Evolutionary conservation across 164 flowering plant species (phyloP).

Genomic region (Vitis amurensis): DNA sequence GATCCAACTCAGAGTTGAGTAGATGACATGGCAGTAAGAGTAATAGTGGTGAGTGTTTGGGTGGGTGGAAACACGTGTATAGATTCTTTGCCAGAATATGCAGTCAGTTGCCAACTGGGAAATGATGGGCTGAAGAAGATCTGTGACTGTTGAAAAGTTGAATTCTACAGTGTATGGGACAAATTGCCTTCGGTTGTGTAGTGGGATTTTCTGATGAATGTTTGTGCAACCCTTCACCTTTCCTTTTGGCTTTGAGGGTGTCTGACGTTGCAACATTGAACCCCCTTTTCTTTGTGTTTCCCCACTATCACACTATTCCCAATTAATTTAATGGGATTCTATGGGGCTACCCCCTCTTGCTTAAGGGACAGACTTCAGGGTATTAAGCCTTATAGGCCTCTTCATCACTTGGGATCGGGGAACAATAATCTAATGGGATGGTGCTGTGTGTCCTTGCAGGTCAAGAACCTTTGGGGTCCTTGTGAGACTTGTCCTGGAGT

Average conservation of each 20-base stretch:
- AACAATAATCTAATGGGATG: background rate
- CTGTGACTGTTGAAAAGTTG: conserved; percentile 8
- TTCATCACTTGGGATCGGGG: background rate
- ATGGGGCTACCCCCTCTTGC: background rate
- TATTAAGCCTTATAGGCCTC: background rate
- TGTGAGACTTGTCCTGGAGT: background rate
- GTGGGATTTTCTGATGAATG: conserved; percentile 10
- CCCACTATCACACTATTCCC: conserved; percentile 9
- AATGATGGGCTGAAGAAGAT: background rate
- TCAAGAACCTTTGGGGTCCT: too few species aligned
- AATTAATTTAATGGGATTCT: background rate
- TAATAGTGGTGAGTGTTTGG: background rate
- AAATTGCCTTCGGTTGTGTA: conserved; percentile 1
- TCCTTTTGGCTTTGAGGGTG: conserved; percentile 10
- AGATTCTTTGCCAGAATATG: conserved; percentile 22
- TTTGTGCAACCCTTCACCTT: background rate
- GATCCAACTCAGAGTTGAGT: background rate
- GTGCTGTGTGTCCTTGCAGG: too few species aligned
- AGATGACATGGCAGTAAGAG: background rate
- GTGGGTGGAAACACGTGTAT: conserved; percentile 7
- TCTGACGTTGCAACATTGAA: conserved; percentile 14
- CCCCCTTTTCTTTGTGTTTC: conserved; percentile 2
- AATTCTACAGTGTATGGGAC: conserved; percentile 7
- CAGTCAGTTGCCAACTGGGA: conserved; percentile 6
- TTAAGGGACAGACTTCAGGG: background rate